Base-by-base conservation (phyloP, 2,329 filamentous ascomycete genomes). In the Aureobasidium sp. region DNA sequence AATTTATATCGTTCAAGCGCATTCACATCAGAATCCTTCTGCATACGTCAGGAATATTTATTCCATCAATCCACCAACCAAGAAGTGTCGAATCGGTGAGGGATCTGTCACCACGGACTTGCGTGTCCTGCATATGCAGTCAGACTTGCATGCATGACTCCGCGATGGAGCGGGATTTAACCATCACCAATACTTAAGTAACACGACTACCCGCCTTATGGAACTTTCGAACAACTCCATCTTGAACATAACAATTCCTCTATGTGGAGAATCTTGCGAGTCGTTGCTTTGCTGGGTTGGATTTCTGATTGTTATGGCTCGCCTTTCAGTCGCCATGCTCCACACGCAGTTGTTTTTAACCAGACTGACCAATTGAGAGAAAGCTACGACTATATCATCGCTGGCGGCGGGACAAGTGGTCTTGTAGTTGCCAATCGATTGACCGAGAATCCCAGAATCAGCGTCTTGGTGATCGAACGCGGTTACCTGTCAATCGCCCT, bases 331-430 rank as follows among this genome's bases (percentile, higher is more conserved):
- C 53, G 13, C 11, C 16, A 1, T n/a, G 32, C 53, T 45, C 41
- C 53, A 3, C 41, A 36, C 37, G 41, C 41, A 5, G 6, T 32
- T 10, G 39, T 57, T 5, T 13, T 34, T 3, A 36, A 44, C 5
- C 10, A 27, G 2, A 45, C 21, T 14, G 16, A 25, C 5, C 39
- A 57, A 16, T 55, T 68, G 61, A 2, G 48, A 69, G n/a, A 48
- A 64, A 14, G 13, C 10, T 65, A 65, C 75, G 73, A 77, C 42
- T 73, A 71, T 61, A 72, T 78, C 6, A 65, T 77, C 16, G 68
- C 75, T 2, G 75, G 74, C 4, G 74, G 72, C 5, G 75, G 74
- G 9, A 68, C 75, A 1, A 68, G 71, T 1, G 74, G 74, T 25
- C 71, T 71, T 5, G 73, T 76, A 25, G 59, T 75, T 6, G 72